These are phyloP conservation scores for Alternaria atra DNA, from an alignment of 2,329 filamentous ascomycete genomes.

Conservation along the genomic window DNA sequence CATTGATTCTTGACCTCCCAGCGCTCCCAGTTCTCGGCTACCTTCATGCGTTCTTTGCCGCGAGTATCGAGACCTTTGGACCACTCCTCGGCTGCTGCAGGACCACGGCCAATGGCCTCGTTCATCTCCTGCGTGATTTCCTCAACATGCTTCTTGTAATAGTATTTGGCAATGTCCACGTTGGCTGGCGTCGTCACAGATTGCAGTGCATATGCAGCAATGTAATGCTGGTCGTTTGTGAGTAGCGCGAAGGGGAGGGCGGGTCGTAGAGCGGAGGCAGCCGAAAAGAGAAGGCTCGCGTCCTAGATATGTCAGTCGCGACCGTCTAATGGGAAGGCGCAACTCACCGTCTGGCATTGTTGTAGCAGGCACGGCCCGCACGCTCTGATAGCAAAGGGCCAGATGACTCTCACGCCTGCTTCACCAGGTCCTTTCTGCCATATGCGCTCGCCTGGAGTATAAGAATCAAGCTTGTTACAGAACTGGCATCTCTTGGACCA, in stretches of 20 bases:
- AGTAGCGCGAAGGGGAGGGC: constrained; percentile 76
- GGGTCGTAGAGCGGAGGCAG: constrained; percentile 68
- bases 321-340: constrained; percentile 9
- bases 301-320: constrained; percentile 63
- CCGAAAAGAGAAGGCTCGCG: constrained; percentile 72
- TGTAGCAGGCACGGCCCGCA: constrained; percentile 73
- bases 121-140: constrained; percentile 70
- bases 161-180: constrained; percentile 70
- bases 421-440: constrained; percentile 70
- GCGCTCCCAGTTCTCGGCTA: constrained; percentile 76
- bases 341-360: constrained; percentile 70
- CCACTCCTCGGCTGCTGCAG: constrained; percentile 78
- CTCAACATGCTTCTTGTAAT: constrained; percentile 69
- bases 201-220: constrained; percentile 66
- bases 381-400: constrained; percentile 73
- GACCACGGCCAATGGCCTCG: constrained; percentile 71
- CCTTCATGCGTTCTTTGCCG: constrained; percentile 67
- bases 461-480: constrained; percentile 62
- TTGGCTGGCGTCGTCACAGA: constrained; percentile 58
- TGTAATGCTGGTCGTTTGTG: constrained; percentile 67
- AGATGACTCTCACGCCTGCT: constrained; percentile 70
- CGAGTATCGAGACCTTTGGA: constrained; percentile 74
- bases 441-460: constrained; percentile 47
- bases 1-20: constrained; percentile 65
- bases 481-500: constrained; percentile 72